Conservation (phyloP, 2,329 filamentous ascomycete species). For the Ampelomyces quisqualis region DNA sequence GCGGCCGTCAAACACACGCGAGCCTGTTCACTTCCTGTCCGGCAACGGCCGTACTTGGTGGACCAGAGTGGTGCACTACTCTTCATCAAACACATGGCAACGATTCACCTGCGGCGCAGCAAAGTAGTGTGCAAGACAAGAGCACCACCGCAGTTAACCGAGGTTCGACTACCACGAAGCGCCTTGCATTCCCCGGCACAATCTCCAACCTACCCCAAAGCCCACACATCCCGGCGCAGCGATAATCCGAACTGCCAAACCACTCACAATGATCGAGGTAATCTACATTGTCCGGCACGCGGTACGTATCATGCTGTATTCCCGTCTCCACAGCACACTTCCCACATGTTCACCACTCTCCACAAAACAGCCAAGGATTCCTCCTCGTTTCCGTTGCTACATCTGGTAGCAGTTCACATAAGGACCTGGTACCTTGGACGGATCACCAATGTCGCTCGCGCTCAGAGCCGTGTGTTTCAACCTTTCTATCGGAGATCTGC, state of each 20-base stretch:
- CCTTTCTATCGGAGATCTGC: constrained; percentile 7
- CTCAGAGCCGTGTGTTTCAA: constrained; percentile 8
- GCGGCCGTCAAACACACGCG: background rate
- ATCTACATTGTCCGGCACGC: constrained; percentile 55
- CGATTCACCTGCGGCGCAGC: background rate
- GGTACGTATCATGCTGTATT: constrained; percentile 44
- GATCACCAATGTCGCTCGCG: constrained; percentile 8
- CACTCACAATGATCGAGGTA: constrained; percentile 45
- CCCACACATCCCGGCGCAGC: constrained; percentile 3
- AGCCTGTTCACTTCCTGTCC: background rate
- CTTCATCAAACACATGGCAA: constrained; percentile 1
- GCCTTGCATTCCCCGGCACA: constrained; percentile 9
- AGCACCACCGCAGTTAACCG: constrained; percentile 13
- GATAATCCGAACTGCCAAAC: constrained; percentile 1
- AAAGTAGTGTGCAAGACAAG: constrained; percentile 1
- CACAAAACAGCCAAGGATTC: constrained; percentile 9
- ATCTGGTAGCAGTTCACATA: constrained; percentile 1
- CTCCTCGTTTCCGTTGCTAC: constrained; percentile 9
- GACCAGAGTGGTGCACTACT: constrained; percentile 1
- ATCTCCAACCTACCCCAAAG: constrained; percentile 4
- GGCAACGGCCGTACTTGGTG: background rate
- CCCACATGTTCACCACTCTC: constrained; percentile 4
- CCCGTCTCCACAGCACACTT: constrained; percentile 8
- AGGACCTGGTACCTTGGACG: constrained; percentile 7
- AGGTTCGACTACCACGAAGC: constrained; percentile 10